phyloP scores from a whole-genome alignment of 2,329 filamentous ascomycete species.

The Fusarium odoratissimum region DNA sequence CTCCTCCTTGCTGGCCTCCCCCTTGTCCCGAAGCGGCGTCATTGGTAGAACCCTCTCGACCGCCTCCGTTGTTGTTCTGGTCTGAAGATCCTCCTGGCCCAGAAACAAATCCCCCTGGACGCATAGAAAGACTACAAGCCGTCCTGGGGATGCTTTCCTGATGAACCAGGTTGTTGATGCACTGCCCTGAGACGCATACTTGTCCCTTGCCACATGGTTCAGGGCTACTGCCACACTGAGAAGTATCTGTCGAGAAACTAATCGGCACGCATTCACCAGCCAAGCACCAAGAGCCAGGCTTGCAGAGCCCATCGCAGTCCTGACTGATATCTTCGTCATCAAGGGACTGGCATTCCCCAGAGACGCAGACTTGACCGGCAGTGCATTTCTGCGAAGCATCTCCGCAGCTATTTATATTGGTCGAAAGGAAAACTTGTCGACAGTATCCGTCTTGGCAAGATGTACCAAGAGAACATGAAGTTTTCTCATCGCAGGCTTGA shows the following conservation, averaged over 20 bases:
- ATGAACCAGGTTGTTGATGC: constrained; percentile 4
- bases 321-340: not conserved
- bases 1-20: not conserved
- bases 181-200: constrained; percentile 28
- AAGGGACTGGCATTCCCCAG: constrained; percentile 16
- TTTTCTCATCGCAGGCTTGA: constrained; percentile 20
- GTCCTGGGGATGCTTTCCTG: not conserved
- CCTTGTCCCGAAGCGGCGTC: not conserved
- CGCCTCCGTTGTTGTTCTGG: not conserved
- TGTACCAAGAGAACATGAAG: constrained; percentile 9
- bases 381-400: constrained; percentile 5
- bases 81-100: not conserved
- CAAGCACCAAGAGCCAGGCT: constrained; percentile 18
- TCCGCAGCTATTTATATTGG: constrained; percentile 28
- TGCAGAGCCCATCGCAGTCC: constrained; percentile 13
- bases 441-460: constrained; percentile 19
- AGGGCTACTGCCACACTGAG: constrained; percentile 6
- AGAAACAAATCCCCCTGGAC: not conserved
- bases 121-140: not conserved
- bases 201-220: constrained; percentile 13
- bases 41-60: not conserved
- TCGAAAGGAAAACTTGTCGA: constrained; percentile 18
- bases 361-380: constrained; percentile 27
- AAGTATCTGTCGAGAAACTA: constrained; percentile 18
- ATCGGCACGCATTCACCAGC: constrained; percentile 7